A percentile compares a stretch with the other conserved stretches of the same genome.
Evolutionary conservation across 2,329 filamentous ascomycete genomes (phyloP).

Genomic region (Clathrospora elynae): DNA sequence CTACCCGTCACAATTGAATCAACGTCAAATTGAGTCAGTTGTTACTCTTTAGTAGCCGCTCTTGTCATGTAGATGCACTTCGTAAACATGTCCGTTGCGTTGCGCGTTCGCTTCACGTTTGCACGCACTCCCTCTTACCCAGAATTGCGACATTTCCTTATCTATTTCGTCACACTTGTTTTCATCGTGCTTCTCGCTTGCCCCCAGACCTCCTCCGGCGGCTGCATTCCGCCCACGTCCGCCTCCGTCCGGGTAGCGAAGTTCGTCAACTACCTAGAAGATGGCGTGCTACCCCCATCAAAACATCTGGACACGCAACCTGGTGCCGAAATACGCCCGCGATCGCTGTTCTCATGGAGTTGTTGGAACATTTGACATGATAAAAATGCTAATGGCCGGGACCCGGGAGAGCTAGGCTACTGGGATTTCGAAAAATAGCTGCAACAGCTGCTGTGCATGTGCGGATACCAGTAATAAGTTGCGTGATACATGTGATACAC

Average conservation of each 20-base stretch:
- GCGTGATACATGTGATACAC: no score
- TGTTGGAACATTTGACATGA: neutral
- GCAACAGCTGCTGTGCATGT: no score
- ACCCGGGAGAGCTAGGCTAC: no score
- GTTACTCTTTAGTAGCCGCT: no score
- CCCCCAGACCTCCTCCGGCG: neutral
- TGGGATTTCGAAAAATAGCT: neutral
- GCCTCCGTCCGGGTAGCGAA: no score
- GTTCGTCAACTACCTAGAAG: constrained; percentile 24
- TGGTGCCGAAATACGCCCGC: constrained; percentile 3
- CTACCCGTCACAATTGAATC: no score
- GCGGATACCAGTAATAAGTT: no score
- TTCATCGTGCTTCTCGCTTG: neutral
- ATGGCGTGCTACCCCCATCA: constrained; percentile 37
- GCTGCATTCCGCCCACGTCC: neutral
- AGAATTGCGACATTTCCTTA: constrained; percentile 19
- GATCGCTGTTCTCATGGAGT: neutral
- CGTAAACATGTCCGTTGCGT: no score
- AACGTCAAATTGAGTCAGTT: no score
- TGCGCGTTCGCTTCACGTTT: no score
- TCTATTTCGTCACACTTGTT: constrained; percentile 8
- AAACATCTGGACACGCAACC: constrained; percentile 7
- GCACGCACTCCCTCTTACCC: neutral
- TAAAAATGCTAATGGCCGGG: no score
- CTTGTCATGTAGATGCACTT: no score